Percentiles rank a stretch among this genome's conserved stretches.
These are phyloP conservation scores for Cucurbitaria berberidis DNA, from an alignment of 2,329 filamentous ascomycete genomes.

Conservation along the genomic window DNA sequence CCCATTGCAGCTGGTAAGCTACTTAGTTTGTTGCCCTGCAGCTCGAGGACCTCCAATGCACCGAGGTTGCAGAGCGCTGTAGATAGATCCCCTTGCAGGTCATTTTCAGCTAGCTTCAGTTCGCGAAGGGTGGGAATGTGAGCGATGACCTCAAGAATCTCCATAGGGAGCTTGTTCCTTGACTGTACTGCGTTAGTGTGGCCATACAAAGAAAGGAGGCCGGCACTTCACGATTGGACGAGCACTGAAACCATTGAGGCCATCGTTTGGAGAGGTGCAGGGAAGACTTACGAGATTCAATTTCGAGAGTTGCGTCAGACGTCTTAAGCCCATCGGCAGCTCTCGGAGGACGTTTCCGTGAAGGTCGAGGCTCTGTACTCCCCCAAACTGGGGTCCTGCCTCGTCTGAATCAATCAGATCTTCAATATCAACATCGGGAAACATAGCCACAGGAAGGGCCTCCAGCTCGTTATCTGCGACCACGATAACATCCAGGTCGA, in stretches of 20 bases:
- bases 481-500: slow-evolving; percentile 83
- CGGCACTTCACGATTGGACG: no score
- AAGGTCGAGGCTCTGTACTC: slow-evolving; percentile 79
- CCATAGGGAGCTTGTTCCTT: slow-evolving; percentile 78
- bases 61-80: slow-evolving; percentile 67
- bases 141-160: slow-evolving; percentile 73
- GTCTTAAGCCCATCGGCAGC: slow-evolving; percentile 76
- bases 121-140: slow-evolving; percentile 77
- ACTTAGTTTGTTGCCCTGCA: slow-evolving; percentile 80
- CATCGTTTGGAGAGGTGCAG: not conserved
- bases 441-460: slow-evolving; percentile 72
- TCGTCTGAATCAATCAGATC: slow-evolving; percentile 67
- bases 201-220: not conserved
- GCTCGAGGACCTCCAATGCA: slow-evolving; percentile 78
- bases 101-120: slow-evolving; percentile 70
- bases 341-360: slow-evolving; percentile 80
- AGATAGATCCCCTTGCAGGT: slow-evolving; percentile 56
- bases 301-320: slow-evolving; percentile 74
- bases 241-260: no score
- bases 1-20: slow-evolving; percentile 70
- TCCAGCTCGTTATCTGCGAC: slow-evolving; percentile 90
- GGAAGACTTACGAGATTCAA: slow-evolving; percentile 73
- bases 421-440: slow-evolving; percentile 70
- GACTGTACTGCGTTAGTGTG: slow-evolving; percentile 59
- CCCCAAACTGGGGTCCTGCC: slow-evolving; percentile 78